phyloP scores from a whole-genome alignment of 2,329 filamentous ascomycete species.

The Aspergillus terreus region DNA sequence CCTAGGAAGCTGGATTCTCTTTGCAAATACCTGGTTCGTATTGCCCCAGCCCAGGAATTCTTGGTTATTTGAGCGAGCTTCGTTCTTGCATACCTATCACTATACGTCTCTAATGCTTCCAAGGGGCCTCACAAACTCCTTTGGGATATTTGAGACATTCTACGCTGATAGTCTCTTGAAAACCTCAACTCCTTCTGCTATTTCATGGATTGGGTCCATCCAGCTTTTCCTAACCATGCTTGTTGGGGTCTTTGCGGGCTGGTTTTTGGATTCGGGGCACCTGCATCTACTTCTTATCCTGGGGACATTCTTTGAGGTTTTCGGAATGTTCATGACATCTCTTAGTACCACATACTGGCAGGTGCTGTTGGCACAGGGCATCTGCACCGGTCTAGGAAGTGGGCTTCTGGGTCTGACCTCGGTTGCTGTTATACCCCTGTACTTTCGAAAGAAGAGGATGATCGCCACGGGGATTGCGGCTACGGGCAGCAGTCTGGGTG shows the following conservation, averaged over 20 bases:
- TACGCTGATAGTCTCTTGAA: constrained; percentile 35
- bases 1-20: constrained; percentile 9
- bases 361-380: constrained; percentile 53
- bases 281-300: constrained; percentile 22
- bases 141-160: constrained; percentile 28
- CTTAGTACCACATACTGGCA: constrained; percentile 46
- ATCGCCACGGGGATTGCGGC: constrained; percentile 44
- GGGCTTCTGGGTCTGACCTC: constrained; percentile 22
- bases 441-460: constrained; percentile 39
- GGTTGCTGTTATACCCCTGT: constrained; percentile 24
- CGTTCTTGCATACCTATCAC: no score
- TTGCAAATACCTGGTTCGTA: constrained; percentile 14
- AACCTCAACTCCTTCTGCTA: constrained; percentile 27
- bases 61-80: not conserved
- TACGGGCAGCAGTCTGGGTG: constrained; percentile 30
- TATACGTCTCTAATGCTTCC: not conserved
- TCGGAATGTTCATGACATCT: constrained; percentile 14
- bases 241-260: constrained; percentile 42
- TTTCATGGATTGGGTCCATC: constrained; percentile 51
- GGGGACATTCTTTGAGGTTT: constrained; percentile 18
- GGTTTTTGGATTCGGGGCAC: constrained; percentile 43
- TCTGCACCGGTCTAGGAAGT: constrained; percentile 50
- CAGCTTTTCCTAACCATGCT: constrained; percentile 45
- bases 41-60: not conserved
- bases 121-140: not conserved